A percentile compares a stretch with the other conserved stretches of the same genome.
phyloP scores from a whole-genome alignment of 192 early-diverging fungal genomes.

The Pilaira anomala region DNA sequence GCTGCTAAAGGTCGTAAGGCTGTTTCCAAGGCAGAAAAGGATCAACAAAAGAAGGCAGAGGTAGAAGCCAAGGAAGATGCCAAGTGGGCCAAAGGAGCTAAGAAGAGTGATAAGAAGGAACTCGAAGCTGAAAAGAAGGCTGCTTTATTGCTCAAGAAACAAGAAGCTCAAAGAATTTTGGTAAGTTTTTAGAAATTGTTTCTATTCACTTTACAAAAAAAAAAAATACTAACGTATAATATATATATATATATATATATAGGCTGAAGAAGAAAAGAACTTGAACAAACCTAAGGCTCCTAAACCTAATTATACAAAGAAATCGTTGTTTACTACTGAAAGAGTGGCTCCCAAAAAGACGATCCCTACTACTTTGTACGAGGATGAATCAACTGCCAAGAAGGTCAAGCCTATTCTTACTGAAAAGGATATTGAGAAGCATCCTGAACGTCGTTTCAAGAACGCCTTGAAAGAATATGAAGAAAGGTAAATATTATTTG shows the following conservation, averaged over 20 bases:
- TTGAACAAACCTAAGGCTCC: conserved; percentile 42
- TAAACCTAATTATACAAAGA: conserved; percentile 59
- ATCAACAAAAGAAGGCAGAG: conserved; percentile 44
- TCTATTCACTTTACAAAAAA: too few species aligned
- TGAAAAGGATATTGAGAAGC: conserved; percentile 68
- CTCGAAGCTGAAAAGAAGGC: conserved; percentile 54
- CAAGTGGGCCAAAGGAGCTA: conserved; percentile 70
- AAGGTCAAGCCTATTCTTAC: conserved; percentile 38
- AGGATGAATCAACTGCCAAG: conserved; percentile 47
- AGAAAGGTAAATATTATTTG: conserved; percentile 38
- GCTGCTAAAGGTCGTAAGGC: conserved; percentile 39
- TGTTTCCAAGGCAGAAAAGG: conserved; percentile 57
- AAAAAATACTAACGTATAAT: too few species aligned
- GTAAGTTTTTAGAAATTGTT: too few species aligned
- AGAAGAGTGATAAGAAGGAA: conserved; percentile 63
- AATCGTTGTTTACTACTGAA: conserved; percentile 27
- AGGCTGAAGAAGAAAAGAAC: conserved; percentile 56
- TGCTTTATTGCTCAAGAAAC: conserved; percentile 48
- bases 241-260: conserved; percentile 13
- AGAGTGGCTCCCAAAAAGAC: not conserved
- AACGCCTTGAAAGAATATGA: conserved; percentile 64
- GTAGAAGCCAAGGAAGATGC: conserved; percentile 62
- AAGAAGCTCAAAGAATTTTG: conserved; percentile 45
- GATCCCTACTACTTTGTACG: not conserved
- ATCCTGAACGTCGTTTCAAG: conserved; percentile 85